Conservation (phyloP, 78 protist species). For the Cavenderia fasciculata region DNA sequence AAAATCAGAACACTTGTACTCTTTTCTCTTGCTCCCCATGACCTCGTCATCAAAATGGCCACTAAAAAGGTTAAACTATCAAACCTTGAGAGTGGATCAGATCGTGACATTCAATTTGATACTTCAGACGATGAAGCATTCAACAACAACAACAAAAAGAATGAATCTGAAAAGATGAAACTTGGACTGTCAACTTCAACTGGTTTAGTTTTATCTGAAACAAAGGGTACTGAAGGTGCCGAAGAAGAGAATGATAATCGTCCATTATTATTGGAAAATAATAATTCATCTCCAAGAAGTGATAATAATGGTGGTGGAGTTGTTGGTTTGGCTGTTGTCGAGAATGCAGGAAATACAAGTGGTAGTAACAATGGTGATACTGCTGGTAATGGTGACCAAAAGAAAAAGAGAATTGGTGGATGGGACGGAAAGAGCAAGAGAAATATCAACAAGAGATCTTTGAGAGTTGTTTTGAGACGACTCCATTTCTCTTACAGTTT, state of each 20-base stretch:
- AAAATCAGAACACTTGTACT: conserved; percentile 25
- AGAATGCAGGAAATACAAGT: not conserved
- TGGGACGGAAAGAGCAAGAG: conserved; percentile 71
- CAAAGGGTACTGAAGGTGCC: no score
- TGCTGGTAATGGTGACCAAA: no score
- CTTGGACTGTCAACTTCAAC: no score
- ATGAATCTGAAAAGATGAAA: not conserved
- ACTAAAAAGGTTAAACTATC: conserved; percentile 8
- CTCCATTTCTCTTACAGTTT: conserved; percentile 21
- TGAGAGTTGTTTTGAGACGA: conserved; percentile 5
- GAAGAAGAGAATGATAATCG: no score
- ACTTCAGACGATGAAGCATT: conserved; percentile 18
- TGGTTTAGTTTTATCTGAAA: no score
- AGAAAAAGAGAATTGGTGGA: conserved; percentile 2
- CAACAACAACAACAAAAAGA: not conserved
- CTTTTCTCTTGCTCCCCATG: conserved; percentile 62
- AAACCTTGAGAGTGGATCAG: conserved; percentile 39
- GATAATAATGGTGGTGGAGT: no score
- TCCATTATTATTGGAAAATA: no score
- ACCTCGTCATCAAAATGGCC: conserved; percentile 18
- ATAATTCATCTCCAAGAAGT: no score
- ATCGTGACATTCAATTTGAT: conserved; percentile 36
- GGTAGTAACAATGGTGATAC: no score
- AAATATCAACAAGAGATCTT: conserved; percentile 63
- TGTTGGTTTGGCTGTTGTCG: not conserved